Conservation (phyloP, 805 yeast species). For the Saturnispora sanitii region DNA sequence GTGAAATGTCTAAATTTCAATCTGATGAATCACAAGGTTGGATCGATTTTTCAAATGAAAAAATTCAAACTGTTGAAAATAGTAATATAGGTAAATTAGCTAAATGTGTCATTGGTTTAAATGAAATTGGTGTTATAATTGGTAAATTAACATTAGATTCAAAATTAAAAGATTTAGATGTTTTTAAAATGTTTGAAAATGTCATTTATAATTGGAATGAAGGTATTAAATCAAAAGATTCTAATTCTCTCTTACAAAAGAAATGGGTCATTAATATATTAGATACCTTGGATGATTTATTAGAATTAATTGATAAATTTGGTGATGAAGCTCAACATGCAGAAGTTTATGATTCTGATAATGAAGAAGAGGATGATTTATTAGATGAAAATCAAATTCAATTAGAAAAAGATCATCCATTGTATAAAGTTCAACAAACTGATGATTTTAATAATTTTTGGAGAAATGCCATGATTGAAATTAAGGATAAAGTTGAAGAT, state of each 20-base stretch:
- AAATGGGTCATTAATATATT: slow-evolving; percentile 39
- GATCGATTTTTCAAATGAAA: slow-evolving; percentile 64
- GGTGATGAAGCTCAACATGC: slow-evolving; percentile 43
- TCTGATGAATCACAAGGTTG: slow-evolving; percentile 25
- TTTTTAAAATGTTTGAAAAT: slow-evolving; percentile 34
- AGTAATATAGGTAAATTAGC: slow-evolving; percentile 45
- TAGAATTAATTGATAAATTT: slow-evolving; percentile 58
- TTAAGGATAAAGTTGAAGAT: slow-evolving; percentile 16
- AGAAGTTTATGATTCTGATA: slow-evolving; percentile 53
- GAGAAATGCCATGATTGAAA: slow-evolving; percentile 32
- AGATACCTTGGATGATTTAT: slow-evolving; percentile 52
- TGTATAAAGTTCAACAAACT: slow-evolving; percentile 32
- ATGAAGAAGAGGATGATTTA: slow-evolving; percentile 32
- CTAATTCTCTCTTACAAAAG: slow-evolving; percentile 16
- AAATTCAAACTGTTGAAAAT: slow-evolving; percentile 47
- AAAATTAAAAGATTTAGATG: slow-evolving; percentile 25
- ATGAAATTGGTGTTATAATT: slow-evolving; percentile 47
- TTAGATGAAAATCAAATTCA: slow-evolving; percentile 21
- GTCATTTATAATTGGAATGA: slow-evolving; percentile 37
- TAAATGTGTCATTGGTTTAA: slow-evolving; percentile 44
- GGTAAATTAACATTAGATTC: slow-evolving; percentile 23
- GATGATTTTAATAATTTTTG: slow-evolving; percentile 44
- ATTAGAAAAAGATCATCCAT: slow-evolving; percentile 31
- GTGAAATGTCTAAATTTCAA: slow-evolving; percentile 53
- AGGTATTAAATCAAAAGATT: slow-evolving; percentile 16